Conservation (phyloP, 2,329 filamentous ascomycete genomes). For the Aspergillus persii region DNA sequence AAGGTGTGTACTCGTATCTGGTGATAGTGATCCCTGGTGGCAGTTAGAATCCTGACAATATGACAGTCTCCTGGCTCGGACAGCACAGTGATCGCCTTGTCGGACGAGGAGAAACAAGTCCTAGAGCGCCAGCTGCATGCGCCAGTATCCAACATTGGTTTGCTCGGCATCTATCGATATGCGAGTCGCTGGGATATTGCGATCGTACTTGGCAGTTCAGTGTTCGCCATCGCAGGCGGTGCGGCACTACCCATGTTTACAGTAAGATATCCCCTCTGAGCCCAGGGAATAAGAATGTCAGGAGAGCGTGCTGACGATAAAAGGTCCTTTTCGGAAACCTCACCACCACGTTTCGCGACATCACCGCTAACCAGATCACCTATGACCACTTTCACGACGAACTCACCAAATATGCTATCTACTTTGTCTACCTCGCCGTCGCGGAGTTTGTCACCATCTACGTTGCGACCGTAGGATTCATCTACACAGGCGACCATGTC, state of each 20-base stretch:
- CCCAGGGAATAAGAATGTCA: no score
- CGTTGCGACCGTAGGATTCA: conserved; percentile 78
- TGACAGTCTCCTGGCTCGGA: background rate
- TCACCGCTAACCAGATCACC: conserved; percentile 50
- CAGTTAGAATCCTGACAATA: background rate
- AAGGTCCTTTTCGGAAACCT: conserved; percentile 69
- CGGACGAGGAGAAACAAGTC: conserved; percentile 58
- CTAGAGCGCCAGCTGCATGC: conserved; percentile 65
- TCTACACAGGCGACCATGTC: conserved; percentile 77
- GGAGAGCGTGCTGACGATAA: background rate
- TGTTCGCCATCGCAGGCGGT: conserved; percentile 67
- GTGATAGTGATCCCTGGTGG: background rate
- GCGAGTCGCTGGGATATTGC: conserved; percentile 60
- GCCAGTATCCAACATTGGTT: conserved; percentile 59
- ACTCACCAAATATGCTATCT: conserved; percentile 65
- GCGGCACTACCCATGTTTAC: conserved; percentile 76
- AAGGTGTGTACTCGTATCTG: background rate
- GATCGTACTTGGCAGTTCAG: conserved; percentile 56
- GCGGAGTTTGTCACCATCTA: conserved; percentile 73
- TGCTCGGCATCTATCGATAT: conserved; percentile 65
- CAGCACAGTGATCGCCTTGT: conserved; percentile 3
- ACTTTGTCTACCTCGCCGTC: conserved; percentile 79
- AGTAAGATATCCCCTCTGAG: conserved; percentile 34
- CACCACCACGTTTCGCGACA: conserved; percentile 67
- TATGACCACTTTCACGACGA: conserved; percentile 57